Conservation (phyloP, 345 rosid species). For the Salix dunnii region DNA sequence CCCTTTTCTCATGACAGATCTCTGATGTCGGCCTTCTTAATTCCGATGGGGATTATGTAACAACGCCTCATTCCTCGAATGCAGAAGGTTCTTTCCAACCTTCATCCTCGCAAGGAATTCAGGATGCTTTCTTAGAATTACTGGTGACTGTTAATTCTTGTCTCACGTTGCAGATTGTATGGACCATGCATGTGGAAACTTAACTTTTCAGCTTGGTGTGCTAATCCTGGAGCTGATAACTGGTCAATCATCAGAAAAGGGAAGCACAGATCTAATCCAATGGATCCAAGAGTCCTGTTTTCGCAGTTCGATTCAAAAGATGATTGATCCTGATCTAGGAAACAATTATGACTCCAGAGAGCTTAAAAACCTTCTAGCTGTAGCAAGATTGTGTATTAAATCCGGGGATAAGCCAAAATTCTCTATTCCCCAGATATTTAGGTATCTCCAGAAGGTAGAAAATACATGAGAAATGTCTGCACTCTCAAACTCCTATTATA, state of each 20-base stretch:
- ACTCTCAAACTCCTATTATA: neutral
- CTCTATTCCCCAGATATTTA: conserved; percentile 51
- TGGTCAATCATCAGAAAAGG: conserved; percentile 78
- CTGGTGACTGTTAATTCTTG: neutral
- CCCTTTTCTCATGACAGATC: conserved; percentile 39
- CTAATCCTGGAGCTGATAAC: conserved; percentile 81
- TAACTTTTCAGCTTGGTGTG: conserved; percentile 82
- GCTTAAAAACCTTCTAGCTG: conserved; percentile 65
- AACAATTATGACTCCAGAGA: conserved; percentile 53
- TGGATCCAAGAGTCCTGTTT: conserved; percentile 76
- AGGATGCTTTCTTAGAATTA: neutral
- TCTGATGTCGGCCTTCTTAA: conserved; percentile 57
- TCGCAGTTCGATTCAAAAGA: conserved; percentile 58
- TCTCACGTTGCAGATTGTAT: conserved; percentile 33
- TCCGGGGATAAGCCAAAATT: conserved; percentile 53
- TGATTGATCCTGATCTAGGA: conserved; percentile 93
- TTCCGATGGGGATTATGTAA: conserved; percentile 27
- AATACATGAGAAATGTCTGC: conserved; percentile 1
- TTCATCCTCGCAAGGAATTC: neutral
- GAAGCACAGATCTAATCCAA: conserved; percentile 41
- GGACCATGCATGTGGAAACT: conserved; percentile 44
- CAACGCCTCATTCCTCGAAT: conserved; percentile 31
- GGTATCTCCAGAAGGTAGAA: conserved; percentile 61
- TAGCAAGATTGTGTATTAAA: conserved; percentile 71
- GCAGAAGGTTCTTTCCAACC: conserved; percentile 44